Percentiles rank a stretch among this genome's conserved stretches.
Evolutionary conservation across 495 filamentous ascomycete genomes (phyloP).

Genomic region (Bathelium albidoporum): DNA sequence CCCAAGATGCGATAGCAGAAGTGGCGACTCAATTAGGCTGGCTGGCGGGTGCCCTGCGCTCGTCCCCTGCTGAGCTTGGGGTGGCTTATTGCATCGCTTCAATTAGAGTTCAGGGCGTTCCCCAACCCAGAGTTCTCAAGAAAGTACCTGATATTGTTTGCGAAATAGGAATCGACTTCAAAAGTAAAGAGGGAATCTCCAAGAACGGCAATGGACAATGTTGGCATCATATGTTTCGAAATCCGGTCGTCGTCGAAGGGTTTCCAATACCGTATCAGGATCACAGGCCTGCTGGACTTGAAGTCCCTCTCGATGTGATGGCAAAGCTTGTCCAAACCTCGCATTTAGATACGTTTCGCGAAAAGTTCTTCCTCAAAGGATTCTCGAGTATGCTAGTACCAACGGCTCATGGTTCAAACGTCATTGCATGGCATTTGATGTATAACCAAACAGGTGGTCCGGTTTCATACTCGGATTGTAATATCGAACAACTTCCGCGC

Average conservation of each 20-base stretch:
- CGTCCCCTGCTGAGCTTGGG: conserved; percentile 2
- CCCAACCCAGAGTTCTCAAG: no score
- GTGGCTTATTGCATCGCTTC: neutral
- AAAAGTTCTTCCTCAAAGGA: neutral
- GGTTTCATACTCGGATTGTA: conserved; percentile 11
- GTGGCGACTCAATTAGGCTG: conserved; percentile 21
- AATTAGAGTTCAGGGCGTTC: neutral
- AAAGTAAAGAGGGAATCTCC: neutral
- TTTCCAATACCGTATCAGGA: conserved; percentile 12
- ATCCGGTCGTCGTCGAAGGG: conserved; percentile 15
- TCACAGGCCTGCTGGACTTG: conserved; percentile 11
- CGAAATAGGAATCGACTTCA: neutral
- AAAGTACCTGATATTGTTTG: neutral
- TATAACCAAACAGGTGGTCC: conserved; percentile 7
- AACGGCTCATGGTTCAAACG: neutral
- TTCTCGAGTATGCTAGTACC: neutral
- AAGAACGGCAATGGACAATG: conserved; percentile 6
- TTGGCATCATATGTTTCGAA: conserved; percentile 19
- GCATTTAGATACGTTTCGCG: neutral
- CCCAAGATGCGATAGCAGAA: conserved; percentile 13
- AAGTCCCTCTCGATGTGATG: neutral
- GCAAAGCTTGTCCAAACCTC: neutral
- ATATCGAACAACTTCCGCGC: neutral
- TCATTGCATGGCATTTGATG: conserved; percentile 16
- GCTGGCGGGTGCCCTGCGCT: conserved; percentile 18